Base-by-base conservation (phyloP, 441 rosid species). In the Adansonia madagascariensis region DNA sequence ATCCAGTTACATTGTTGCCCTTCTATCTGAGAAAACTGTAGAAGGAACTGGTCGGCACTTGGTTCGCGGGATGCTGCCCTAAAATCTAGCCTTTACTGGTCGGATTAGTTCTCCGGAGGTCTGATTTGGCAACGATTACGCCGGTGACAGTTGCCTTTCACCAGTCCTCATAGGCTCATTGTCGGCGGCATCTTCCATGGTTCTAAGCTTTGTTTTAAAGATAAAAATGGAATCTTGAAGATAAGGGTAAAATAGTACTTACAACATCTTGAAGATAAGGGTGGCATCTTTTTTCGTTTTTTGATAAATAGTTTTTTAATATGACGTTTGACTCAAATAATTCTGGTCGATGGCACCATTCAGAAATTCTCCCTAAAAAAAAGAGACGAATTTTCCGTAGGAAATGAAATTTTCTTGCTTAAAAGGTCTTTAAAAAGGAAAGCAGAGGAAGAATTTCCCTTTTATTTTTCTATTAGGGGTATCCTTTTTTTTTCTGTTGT, bases 351-450 rank as follows among this genome's bases (percentile, higher is more conserved):
- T 17, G 0, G 46, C 67, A 44, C 15, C 17, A 15, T 63, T 35
- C 39, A 35, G 68, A 35, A 15, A 63, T 31, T 63, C 44, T 35
- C 68, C 47, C 20, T n/a, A 63, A 50, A 55, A 64, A 39, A 64
- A 39, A 52, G 31, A 52, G 53, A 39, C 73, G 78, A 75, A 65
- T 65, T 75, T 64, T 22, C 72, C 73, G 22, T n/a, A 17, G 53
- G 18, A 53, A 14, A 24, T 22, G 74, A 71, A 15, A 44, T 50
- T 71, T 39, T 55, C 50, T 55, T 35, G 75, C 49, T 55, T 71
- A n/a, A 15, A 71, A 71, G 59, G 44, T 50, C 60, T 49, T 24
- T 70, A 35, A 71, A 55, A 55, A 17, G 31, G 63, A 64, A 52
- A 75, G 46, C 60, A 64, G 39, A 63, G 14, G 6, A 27, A 17